phyloP scores from a whole-genome alignment of 1,284 basidiomycete species.

The Pseudozyma pruni region DNA sequence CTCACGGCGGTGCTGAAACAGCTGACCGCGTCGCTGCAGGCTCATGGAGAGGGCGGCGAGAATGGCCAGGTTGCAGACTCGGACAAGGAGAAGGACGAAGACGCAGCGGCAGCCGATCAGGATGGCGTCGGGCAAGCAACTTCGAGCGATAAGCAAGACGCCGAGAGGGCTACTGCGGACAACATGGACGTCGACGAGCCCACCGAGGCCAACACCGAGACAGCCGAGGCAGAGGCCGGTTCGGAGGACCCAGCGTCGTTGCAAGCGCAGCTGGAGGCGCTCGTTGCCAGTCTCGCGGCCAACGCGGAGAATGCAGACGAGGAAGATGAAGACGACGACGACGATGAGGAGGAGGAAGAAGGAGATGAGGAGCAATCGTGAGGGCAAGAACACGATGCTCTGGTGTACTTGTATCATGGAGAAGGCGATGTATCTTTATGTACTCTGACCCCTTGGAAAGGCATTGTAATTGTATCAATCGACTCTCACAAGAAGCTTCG shows the following conservation, averaged over 20 bases:
- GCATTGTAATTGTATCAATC: slow-evolving; percentile 30
- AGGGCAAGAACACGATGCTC: not conserved
- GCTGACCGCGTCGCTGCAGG: slow-evolving; percentile 56
- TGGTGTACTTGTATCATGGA: slow-evolving; percentile 6
- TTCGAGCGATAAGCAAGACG: slow-evolving; percentile 2
- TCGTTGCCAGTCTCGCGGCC: slow-evolving; percentile 54
- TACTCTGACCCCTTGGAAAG: slow-evolving; percentile 11
- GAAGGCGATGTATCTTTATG: slow-evolving; percentile 3
- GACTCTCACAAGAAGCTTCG: not conserved
- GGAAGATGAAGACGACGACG: slow-evolving; percentile 32
- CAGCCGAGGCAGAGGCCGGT: not conserved
- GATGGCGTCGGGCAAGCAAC: not conserved
- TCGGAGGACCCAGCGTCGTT: slow-evolving; percentile 32
- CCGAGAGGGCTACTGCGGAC: not conserved
- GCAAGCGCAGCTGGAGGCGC: slow-evolving; percentile 54
- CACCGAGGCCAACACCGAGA: not conserved
- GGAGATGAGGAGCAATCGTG: slow-evolving; percentile 11
- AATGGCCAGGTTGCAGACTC: slow-evolving; percentile 8
- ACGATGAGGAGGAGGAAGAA: slow-evolving; percentile 4
- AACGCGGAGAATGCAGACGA: slow-evolving; percentile 34
- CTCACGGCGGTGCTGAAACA: slow-evolving; percentile 47
- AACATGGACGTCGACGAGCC: slow-evolving; percentile 26
- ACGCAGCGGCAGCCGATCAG: not conserved
- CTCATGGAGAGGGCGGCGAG: slow-evolving; percentile 20
- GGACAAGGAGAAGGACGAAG: not conserved